Evolutionary conservation across 139 green algal genomes (phyloP).

Genomic region (Tetraselmis striata): DNA sequence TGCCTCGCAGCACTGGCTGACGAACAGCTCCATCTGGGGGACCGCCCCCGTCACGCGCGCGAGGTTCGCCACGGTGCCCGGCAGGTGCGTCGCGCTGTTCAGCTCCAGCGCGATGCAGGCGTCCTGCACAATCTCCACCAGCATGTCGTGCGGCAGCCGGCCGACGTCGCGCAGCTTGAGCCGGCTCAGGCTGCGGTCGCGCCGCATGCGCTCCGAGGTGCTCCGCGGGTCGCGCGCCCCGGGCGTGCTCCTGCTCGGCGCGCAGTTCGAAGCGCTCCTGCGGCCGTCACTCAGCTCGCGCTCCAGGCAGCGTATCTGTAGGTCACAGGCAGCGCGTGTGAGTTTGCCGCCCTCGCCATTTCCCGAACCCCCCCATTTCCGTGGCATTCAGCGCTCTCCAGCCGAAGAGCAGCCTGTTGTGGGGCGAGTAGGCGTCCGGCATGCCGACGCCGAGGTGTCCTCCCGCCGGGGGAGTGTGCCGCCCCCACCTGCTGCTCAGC

Average conservation of each 20-base stretch:
- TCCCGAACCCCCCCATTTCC: neutral
- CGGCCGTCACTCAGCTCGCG: neutral
- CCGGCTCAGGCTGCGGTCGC: slow-evolving; percentile 53
- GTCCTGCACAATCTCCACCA: slow-evolving; percentile 68
- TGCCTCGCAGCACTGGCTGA: slow-evolving; percentile 30
- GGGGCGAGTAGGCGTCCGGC: no score
- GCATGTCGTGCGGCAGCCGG: slow-evolving; percentile 41
- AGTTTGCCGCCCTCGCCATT: neutral
- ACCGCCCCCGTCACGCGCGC: slow-evolving; percentile 13
- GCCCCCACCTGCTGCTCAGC: slow-evolving; percentile 9
- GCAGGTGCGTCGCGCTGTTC: slow-evolving; percentile 43
- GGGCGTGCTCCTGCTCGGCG: no score
- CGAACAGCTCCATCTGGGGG: slow-evolving; percentile 27
- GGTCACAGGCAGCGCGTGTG: neutral
- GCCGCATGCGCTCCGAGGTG: slow-evolving; percentile 42
- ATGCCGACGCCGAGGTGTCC: no score
- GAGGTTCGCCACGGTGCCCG: slow-evolving; percentile 8
- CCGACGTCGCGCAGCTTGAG: slow-evolving; percentile 53
- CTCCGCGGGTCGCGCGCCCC: slow-evolving; percentile 20
- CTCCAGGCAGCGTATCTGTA: neutral
- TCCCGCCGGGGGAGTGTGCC: neutral
- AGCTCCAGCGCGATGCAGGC: slow-evolving; percentile 64
- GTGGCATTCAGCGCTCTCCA: no score
- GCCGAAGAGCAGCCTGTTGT: no score
- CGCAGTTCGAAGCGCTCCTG: no score